Conservation (phyloP, 139 green algal genomes). For the Spirogloea muscicola region DNA sequence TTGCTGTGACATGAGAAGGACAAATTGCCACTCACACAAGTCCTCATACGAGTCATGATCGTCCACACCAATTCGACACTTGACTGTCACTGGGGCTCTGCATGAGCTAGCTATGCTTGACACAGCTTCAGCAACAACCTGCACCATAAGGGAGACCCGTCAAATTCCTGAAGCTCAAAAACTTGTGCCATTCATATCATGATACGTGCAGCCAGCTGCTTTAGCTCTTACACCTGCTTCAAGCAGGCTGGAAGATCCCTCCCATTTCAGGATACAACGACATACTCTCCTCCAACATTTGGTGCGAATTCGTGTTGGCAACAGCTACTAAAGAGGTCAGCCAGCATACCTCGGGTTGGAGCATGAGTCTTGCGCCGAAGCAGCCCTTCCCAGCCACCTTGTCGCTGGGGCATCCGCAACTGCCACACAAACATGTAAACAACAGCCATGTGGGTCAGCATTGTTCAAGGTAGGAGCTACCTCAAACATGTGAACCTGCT, state of each 20-base stretch:
- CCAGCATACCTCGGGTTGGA: conserved; percentile 20
- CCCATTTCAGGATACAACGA: not conserved
- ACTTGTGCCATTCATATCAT: conserved; percentile 2
- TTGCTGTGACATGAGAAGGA: too few species aligned
- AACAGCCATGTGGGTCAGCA: not conserved
- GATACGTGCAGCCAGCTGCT: not conserved
- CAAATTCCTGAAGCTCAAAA: not conserved
- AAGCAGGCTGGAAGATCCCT: not conserved
- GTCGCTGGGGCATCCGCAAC: conserved; percentile 53
- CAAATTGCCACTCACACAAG: conserved; percentile 11
- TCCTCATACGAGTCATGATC: conserved; percentile 50
- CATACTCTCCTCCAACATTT: not conserved
- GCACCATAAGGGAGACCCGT: too few species aligned
- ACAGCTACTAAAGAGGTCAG: not conserved
- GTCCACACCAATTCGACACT: conserved; percentile 60
- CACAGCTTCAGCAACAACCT: not conserved
- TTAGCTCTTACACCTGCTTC: not conserved
- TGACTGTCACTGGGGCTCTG: conserved; percentile 52
- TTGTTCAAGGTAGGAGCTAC: not conserved
- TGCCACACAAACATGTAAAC: not conserved
- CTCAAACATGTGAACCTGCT: not conserved
- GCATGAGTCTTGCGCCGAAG: conserved; percentile 55
- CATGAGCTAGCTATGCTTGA: conserved; percentile 32
- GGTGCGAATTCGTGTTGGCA: too few species aligned
- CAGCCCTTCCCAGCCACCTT: conserved; percentile 47